A percentile compares a stretch with the other conserved stretches of the same genome.
Conservation (phyloP, 2,329 filamentous ascomycete genomes). For the Fusarium sp. region DNA sequence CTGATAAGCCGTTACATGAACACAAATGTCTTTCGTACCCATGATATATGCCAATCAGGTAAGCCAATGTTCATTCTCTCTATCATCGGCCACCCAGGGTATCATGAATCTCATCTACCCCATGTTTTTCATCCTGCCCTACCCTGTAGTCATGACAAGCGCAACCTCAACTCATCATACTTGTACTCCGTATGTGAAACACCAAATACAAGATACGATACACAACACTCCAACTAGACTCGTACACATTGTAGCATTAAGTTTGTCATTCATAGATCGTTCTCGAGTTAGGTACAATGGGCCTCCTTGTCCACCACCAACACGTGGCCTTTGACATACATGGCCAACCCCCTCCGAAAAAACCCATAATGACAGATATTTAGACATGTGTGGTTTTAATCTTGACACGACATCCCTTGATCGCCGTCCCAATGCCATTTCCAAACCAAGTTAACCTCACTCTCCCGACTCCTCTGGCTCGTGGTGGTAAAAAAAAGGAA, state of each 20-base stretch:
- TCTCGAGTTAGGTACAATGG: constrained; percentile 42
- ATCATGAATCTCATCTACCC: background rate
- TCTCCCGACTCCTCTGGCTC: constrained; percentile 41
- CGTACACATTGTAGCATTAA: constrained; percentile 30
- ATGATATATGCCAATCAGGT: too few relatives aligned
- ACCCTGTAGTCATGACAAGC: background rate
- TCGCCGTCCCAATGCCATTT: constrained; percentile 39
- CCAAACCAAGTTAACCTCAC: constrained; percentile 42
- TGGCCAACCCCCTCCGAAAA: constrained; percentile 22
- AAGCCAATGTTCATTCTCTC: background rate
- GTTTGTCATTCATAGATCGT: constrained; percentile 46
- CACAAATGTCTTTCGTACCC: too few relatives aligned
- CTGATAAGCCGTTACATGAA: too few relatives aligned
- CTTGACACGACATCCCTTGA: constrained; percentile 41
- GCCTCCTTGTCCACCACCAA: constrained; percentile 19
- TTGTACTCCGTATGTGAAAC: background rate
- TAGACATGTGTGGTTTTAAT: constrained; percentile 36
- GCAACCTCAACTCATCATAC: background rate
- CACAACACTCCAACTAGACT: background rate
- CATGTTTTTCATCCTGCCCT: background rate
- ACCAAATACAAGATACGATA: background rate
- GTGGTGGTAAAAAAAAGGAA: constrained; percentile 40
- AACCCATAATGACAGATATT: constrained; percentile 39
- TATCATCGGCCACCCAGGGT: background rate
- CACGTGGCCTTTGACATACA: constrained; percentile 25